These are phyloP conservation scores for Colletotrichum simmondsii DNA, from an alignment of 2,329 filamentous ascomycete genomes.

Conservation along the genomic window DNA sequence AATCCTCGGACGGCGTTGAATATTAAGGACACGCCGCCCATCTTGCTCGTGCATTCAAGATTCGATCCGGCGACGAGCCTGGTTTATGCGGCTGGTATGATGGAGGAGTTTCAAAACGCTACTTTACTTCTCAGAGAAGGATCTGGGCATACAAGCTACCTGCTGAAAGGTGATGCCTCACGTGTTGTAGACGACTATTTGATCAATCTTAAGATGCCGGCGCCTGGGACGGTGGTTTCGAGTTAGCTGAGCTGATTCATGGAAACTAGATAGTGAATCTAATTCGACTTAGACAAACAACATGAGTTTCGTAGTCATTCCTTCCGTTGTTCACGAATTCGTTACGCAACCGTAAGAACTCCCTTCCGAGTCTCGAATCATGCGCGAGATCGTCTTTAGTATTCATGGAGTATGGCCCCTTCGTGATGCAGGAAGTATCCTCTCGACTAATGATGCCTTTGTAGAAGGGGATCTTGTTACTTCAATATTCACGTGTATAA, in stretches of 20 bases:
- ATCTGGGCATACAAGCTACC: conserved; percentile 27
- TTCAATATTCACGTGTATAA: too few relatives aligned
- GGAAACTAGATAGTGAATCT: neutral
- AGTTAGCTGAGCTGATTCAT: neutral
- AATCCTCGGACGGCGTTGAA: conserved; percentile 18
- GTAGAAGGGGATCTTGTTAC: too few relatives aligned
- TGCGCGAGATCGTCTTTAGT: too few relatives aligned
- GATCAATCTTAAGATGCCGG: conserved; percentile 11
- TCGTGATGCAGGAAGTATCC: too few relatives aligned
- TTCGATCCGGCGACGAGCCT: conserved; percentile 26
- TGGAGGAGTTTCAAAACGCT: conserved; percentile 20
- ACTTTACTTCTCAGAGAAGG: conserved; percentile 18
- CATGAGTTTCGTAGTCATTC: too few relatives aligned
- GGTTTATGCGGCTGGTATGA: conserved; percentile 23
- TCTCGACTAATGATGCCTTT: too few relatives aligned
- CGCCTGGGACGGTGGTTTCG: conserved; percentile 10
- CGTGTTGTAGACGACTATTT: conserved; percentile 22
- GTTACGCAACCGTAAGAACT: too few relatives aligned
- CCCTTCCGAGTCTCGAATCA: too few relatives aligned
- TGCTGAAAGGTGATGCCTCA: conserved; percentile 11
- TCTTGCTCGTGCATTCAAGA: conserved; percentile 20
- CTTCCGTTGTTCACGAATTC: too few relatives aligned
- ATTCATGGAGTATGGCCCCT: too few relatives aligned
- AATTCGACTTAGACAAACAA: too few relatives aligned
- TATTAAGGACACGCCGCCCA: conserved; percentile 11